Conservation (phyloP, 768 basidiomycete species). For the Jaapia argillacea region DNA sequence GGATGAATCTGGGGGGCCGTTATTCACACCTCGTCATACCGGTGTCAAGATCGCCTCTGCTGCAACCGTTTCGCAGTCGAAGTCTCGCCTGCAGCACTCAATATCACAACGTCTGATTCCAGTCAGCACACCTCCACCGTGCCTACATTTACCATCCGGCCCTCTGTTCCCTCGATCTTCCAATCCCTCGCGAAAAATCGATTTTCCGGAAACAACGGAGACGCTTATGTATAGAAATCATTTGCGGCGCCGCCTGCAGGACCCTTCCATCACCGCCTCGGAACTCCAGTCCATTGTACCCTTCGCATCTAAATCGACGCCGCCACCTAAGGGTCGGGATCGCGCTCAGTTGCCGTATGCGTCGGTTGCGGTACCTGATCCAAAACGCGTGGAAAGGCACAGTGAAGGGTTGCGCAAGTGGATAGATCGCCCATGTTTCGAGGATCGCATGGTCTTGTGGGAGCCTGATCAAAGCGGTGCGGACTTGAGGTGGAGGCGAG, state of each 20-base stretch:
- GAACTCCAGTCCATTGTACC: constrained; percentile 35
- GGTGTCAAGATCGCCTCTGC: too few species aligned
- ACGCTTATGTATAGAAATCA: constrained; percentile 38
- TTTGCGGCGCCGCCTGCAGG: constrained; percentile 36
- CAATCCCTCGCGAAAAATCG: constrained; percentile 28
- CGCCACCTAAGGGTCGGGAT: background rate
- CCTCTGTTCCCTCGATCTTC: constrained; percentile 49
- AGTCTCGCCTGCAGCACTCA: too few species aligned
- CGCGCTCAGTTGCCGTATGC: constrained; percentile 1
- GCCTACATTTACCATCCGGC: constrained; percentile 26
- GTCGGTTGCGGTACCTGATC: constrained; percentile 13
- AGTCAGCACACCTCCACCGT: constrained; percentile 35
- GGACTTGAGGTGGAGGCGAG: constrained; percentile 23
- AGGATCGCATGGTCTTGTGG: constrained; percentile 57
- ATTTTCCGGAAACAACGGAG: constrained; percentile 28
- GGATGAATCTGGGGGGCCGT: too few species aligned
- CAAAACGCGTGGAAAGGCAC: constrained; percentile 19
- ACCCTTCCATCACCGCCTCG: constrained; percentile 23
- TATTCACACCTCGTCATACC: too few species aligned
- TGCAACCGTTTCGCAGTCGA: too few species aligned
- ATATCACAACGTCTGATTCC: constrained; percentile 19
- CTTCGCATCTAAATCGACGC: constrained; percentile 20
- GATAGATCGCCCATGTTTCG: constrained; percentile 67
- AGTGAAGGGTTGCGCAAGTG: constrained; percentile 59
- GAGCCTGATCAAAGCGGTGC: constrained; percentile 27